Percentiles rank a stretch among this genome's conserved stretches.
Evolutionary conservation across 2,329 filamentous ascomycete species (phyloP).

Genomic region (Fusarium paranaense): DNA sequence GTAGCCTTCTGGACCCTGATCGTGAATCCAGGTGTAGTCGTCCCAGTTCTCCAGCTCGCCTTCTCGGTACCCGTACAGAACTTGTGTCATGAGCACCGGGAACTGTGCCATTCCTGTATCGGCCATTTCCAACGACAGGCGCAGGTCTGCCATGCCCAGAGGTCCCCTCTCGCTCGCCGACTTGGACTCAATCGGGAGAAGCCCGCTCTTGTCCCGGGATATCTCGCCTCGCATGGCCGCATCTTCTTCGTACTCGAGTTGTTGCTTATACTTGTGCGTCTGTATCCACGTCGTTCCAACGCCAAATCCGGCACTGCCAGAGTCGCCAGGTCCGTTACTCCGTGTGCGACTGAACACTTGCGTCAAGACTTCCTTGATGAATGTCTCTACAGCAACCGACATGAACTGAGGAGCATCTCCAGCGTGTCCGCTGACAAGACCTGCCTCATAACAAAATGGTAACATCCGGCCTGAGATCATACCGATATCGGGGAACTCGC

Average conservation of each 20-base stretch:
- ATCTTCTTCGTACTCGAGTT: constrained; percentile 81
- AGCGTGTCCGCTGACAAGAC: constrained; percentile 69
- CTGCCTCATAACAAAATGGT: constrained; percentile 75
- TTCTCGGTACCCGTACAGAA: constrained; percentile 79
- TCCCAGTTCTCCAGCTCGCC: constrained; percentile 78
- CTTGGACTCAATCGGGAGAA: constrained; percentile 85
- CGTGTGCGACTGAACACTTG: constrained; percentile 73
- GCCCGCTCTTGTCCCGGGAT: constrained; percentile 77
- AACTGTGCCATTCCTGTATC: constrained; percentile 83
- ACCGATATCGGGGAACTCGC: constrained; percentile 75
- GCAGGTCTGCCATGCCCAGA: constrained; percentile 81
- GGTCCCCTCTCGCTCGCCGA: constrained; percentile 78
- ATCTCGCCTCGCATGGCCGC: constrained; percentile 79
- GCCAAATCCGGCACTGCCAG: constrained; percentile 71
- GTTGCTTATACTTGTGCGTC: constrained; percentile 80
- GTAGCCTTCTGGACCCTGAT: constrained; percentile 43
- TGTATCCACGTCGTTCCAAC: constrained; percentile 78
- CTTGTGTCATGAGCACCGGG: constrained; percentile 77
- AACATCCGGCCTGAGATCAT: constrained; percentile 74
- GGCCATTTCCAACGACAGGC: constrained; percentile 79
- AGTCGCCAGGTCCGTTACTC: constrained; percentile 73
- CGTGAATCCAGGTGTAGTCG: constrained; percentile 67
- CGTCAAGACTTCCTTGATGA: constrained; percentile 74
- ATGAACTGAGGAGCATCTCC: constrained; percentile 72
- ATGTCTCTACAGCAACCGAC: constrained; percentile 73